Evolutionary conservation across 345 rosid species (phyloP).

Genomic region (Syzygium oleosum): DNA sequence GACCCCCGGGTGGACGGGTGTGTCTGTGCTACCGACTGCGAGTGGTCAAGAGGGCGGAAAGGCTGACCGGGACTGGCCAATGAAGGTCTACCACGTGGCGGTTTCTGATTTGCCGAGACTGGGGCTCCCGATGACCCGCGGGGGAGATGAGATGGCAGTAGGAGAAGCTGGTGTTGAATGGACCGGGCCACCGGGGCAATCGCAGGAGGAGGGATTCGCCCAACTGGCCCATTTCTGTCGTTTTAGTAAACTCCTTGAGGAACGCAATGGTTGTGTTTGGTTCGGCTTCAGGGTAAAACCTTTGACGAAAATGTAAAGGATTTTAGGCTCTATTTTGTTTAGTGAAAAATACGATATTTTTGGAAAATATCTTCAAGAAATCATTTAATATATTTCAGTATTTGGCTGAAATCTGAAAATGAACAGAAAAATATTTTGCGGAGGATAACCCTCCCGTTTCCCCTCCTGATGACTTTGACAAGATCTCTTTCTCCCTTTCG

Average conservation of each 20-base stretch:
- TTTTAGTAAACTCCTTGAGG: accelerated
- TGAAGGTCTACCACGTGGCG: neutral
- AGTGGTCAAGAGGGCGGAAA: neutral
- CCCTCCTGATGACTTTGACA: too few species aligned
- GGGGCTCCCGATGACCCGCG: neutral
- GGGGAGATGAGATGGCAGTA: neutral
- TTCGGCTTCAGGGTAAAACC: too few species aligned
- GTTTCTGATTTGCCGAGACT: neutral
- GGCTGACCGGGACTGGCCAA: neutral
- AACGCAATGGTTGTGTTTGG: neutral
- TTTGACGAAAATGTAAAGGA: too few species aligned
- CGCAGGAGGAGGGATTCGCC: neutral
- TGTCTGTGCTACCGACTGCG: neutral
- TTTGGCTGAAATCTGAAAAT: too few species aligned
- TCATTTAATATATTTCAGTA: too few species aligned
- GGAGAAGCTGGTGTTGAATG: neutral
- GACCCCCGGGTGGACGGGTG: neutral
- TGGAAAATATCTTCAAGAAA: too few species aligned
- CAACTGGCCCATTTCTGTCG: neutral
- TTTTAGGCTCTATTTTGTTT: too few species aligned
- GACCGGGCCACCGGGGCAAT: too few species aligned
- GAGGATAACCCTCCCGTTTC: too few species aligned
- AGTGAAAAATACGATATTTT: too few species aligned
- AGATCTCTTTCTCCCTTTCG: too few species aligned
- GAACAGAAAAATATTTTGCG: too few species aligned